Percentiles rank a stretch among this genome's conserved stretches.
Evolutionary conservation across 192 early-diverging fungal species (phyloP).

Genomic region (Coemansia sp.): DNA sequence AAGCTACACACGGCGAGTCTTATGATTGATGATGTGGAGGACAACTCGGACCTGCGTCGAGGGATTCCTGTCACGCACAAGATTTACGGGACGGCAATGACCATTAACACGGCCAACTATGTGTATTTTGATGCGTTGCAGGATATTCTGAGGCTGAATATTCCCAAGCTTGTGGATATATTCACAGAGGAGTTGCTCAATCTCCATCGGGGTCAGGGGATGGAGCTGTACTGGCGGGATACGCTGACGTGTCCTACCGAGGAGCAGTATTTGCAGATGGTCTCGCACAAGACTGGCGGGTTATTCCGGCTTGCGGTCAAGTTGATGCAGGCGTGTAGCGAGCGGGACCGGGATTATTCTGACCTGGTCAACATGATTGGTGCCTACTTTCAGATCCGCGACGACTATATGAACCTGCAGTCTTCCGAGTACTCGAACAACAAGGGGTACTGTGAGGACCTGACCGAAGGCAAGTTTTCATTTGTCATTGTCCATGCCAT

Average conservation of each 20-base stretch:
- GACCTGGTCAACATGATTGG: slow-evolving; percentile 82
- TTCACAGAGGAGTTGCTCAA: slow-evolving; percentile 90
- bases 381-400: slow-evolving; percentile 93
- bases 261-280: slow-evolving; percentile 91
- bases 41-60: slow-evolving; percentile 80
- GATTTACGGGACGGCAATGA: slow-evolving; percentile 85
- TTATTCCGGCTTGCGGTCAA: slow-evolving; percentile 87
- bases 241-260: slow-evolving; percentile 85
- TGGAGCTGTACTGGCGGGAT: slow-evolving; percentile 97
- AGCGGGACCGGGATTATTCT: slow-evolving; percentile 58
- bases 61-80: slow-evolving; percentile 93
- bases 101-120: slow-evolving; percentile 97
- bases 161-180: slow-evolving; percentile 67
- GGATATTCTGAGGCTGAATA: slow-evolving; percentile 59
- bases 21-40: slow-evolving; percentile 97
- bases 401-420: slow-evolving; percentile 94
- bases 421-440: slow-evolving; percentile 82
- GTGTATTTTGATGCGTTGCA: slow-evolving; percentile 91
- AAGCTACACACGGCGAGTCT: slow-evolving; percentile 95
- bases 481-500: slow-evolving; percentile 92
- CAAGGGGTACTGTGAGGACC: slow-evolving; percentile 98
- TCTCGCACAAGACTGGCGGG: slow-evolving; percentile 97
- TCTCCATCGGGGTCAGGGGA: slow-evolving; percentile 93
- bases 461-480: slow-evolving; percentile 99
- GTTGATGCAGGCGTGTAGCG: slow-evolving; percentile 79